phyloP scores from a whole-genome alignment of 805 yeast genomes.

The Candida corydali region DNA sequence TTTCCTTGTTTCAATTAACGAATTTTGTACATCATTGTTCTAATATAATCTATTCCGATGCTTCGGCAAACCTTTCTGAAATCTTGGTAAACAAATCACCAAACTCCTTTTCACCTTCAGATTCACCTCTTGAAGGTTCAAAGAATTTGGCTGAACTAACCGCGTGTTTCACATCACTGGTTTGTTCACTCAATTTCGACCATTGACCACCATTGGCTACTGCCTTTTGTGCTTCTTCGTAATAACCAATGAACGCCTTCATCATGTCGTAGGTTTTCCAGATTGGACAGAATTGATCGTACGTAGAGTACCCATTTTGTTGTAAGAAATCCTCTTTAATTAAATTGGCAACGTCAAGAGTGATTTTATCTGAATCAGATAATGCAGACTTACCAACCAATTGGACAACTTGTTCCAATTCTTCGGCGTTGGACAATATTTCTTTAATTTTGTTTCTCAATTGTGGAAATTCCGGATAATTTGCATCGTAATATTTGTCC shows the following conservation, averaged over 20 bases:
- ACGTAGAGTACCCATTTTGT: conserved; percentile 97
- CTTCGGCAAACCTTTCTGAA: conserved; percentile 91
- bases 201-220: conserved; percentile 90
- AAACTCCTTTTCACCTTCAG: conserved; percentile 71
- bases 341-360: conserved; percentile 85
- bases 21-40: conserved; percentile 2
- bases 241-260: conserved; percentile 87
- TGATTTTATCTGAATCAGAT: conserved; percentile 94
- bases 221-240: conserved; percentile 97
- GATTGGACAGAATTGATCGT: conserved; percentile 98
- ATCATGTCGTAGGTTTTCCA: conserved; percentile 99
- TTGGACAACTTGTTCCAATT: conserved; percentile 98
- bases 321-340: conserved; percentile 98
- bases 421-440: conserved; percentile 95
- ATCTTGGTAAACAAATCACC: conserved; percentile 69
- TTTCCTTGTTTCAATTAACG: conserved; percentile 4
- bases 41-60: conserved; percentile 61
- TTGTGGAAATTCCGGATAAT: conserved; percentile 86
- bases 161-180: conserved; percentile 86
- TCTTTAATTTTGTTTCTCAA: conserved; percentile 92
- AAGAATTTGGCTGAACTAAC: conserved; percentile 94
- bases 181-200: conserved; percentile 87
- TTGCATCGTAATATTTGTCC: conserved; percentile 76
- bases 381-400: conserved; percentile 98
- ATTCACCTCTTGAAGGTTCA: conserved; percentile 91